Percentiles rank a stretch among this genome's conserved stretches.
These are phyloP conservation scores for Magnusiomyces tetraspermus DNA, from an alignment of 1,139 yeast species.

Conservation along the genomic window DNA sequence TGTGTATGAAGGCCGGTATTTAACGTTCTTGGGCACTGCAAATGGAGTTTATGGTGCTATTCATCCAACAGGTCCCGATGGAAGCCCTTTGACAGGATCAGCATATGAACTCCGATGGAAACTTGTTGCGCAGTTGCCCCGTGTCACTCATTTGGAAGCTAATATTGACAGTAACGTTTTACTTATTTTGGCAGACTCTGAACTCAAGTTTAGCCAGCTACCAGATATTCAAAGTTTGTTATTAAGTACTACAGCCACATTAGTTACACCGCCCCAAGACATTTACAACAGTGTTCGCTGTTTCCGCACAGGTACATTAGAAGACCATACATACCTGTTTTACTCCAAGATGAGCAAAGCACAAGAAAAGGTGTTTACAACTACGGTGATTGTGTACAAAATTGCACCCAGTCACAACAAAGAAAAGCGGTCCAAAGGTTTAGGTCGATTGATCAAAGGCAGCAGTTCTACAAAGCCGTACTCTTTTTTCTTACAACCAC, in stretches of 20 bases:
- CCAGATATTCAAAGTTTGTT: neutral
- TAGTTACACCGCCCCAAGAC: slow-evolving; percentile 8
- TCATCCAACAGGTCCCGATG: slow-evolving; percentile 1
- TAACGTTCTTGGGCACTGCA: slow-evolving; percentile 9
- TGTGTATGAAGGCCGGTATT: slow-evolving; percentile 2
- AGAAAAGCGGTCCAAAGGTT: slow-evolving; percentile 7
- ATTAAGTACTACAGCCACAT: neutral
- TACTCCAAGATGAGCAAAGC: slow-evolving; percentile 10
- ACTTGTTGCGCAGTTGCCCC: slow-evolving; percentile 1
- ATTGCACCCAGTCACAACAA: slow-evolving; percentile 3
- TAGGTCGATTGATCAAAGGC: slow-evolving; percentile 2
- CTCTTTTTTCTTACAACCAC: neutral
- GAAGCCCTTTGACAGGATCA: neutral
- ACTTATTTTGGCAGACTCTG: slow-evolving; percentile 4
- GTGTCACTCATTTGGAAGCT: slow-evolving; percentile 11
- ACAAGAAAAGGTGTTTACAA: neutral
- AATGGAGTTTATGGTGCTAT: slow-evolving; percentile 10
- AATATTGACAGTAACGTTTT: slow-evolving; percentile 9
- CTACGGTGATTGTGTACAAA: slow-evolving; percentile 4
- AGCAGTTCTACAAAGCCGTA: neutral
- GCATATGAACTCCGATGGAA: slow-evolving; percentile 10
- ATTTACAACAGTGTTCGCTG: slow-evolving; percentile 10
- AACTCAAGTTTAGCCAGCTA: neutral
- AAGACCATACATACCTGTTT: slow-evolving; percentile 8
- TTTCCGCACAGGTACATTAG: slow-evolving; percentile 10